Evolutionary conservation across 176 grass and related monocot genomes (phyloP).

Genomic region (Eragrostis curvula): DNA sequence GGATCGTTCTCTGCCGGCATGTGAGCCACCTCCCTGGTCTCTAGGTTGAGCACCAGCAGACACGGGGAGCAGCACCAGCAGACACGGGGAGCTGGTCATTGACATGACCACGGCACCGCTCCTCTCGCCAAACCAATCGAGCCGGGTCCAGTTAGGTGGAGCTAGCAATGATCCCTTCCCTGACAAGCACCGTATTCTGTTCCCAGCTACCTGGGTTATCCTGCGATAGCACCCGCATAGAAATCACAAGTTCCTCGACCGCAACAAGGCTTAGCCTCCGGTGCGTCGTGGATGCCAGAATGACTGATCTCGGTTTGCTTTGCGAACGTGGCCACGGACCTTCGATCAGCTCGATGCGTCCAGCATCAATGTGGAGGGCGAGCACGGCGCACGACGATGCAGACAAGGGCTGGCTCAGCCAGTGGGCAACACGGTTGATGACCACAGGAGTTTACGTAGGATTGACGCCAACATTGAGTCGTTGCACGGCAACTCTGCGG

Average conservation of each 20-base stretch:
- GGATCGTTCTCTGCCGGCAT: neutral
- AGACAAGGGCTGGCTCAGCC: neutral
- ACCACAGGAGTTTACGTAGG: neutral
- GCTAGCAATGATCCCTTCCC: neutral
- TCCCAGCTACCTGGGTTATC: neutral
- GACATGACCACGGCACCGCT: neutral
- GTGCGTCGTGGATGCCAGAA: neutral
- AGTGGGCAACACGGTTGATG: neutral
- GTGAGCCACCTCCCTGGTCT: neutral
- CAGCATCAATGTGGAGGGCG: no score
- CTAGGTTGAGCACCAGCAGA: neutral
- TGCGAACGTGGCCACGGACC: no score
- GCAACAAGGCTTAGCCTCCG: neutral
- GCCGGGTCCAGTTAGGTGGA: neutral
- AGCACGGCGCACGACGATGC: no score
- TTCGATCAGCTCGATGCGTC: no score
- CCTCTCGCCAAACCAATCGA: neutral
- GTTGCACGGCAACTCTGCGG: neutral
- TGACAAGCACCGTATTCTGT: neutral
- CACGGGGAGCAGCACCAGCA: no score
- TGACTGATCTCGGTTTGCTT: neutral
- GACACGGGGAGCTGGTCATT: no score
- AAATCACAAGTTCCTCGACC: neutral
- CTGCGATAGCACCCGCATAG: neutral
- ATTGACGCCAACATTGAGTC: no score